Evolutionary conservation across 768 basidiomycete species (phyloP).

Genomic region (Mrakia gelida): DNA sequence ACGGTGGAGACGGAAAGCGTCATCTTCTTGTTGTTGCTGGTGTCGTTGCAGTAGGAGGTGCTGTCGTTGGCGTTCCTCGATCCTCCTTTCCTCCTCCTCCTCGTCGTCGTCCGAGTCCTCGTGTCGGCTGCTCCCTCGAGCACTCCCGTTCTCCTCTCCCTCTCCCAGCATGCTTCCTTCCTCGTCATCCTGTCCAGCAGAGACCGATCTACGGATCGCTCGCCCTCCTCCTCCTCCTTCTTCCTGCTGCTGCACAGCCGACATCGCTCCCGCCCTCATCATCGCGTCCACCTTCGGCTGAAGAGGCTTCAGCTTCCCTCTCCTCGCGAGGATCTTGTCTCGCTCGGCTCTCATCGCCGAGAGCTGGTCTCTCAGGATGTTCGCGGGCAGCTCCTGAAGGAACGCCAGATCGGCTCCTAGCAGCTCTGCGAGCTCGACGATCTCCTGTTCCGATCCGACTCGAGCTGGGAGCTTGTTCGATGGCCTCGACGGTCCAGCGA

Average conservation of each 20-base stretch:
- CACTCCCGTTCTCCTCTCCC: too few relatives aligned
- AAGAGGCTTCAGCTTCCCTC: background rate
- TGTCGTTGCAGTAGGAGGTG: background rate
- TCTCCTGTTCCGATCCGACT: conserved; percentile 5
- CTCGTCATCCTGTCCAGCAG: background rate
- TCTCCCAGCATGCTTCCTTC: background rate
- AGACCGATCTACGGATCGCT: background rate
- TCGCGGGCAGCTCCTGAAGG: background rate
- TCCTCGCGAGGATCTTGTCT: background rate
- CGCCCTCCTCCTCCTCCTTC: background rate
- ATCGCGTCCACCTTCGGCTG: conserved; percentile 12
- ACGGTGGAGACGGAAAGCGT: background rate
- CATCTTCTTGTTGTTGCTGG: background rate
- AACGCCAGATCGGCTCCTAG: conserved; percentile 9
- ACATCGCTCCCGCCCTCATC: background rate
- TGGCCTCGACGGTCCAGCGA: background rate
- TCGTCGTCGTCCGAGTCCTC: background rate
- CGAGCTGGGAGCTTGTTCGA: background rate
- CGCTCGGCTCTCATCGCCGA: background rate
- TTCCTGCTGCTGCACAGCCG: background rate
- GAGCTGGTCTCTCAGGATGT: background rate
- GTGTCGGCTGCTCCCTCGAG: too few relatives aligned
- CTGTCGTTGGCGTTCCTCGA: background rate
- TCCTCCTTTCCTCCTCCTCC: background rate
- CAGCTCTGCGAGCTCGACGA: conserved; percentile 13